phyloP scores from a whole-genome alignment of 345 rosid genomes.

The Toxicodendron radicans region DNA sequence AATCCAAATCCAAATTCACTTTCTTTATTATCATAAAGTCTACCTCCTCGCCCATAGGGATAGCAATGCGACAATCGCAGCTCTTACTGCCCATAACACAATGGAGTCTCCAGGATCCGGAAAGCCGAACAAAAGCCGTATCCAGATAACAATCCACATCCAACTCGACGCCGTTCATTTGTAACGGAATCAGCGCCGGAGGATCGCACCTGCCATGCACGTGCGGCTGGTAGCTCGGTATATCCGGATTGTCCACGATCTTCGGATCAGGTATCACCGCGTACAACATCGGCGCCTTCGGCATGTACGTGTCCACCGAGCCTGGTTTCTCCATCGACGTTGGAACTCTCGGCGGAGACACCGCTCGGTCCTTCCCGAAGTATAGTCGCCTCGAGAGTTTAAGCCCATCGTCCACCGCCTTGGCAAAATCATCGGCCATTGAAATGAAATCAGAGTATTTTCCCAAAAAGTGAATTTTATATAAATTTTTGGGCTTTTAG shows the following conservation, averaged over 20 bases:
- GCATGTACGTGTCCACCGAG: conserved; percentile 39
- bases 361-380: conserved; percentile 78
- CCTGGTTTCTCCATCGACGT: conserved; percentile 58
- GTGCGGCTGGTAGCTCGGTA: conserved; percentile 97
- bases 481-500: neutral
- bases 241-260: conserved; percentile 87
- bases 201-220: conserved; percentile 92
- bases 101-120: conserved; percentile 83
- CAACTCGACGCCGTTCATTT: conserved; percentile 72
- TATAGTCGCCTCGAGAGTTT: conserved; percentile 71
- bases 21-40: neutral
- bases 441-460: neutral
- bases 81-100: conserved; percentile 87
- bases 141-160: conserved; percentile 66
- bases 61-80: conserved; percentile 81
- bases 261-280: conserved; percentile 79
- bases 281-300: conserved; percentile 81
- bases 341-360: conserved; percentile 61
- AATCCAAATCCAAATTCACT: neutral
- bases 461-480: neutral
- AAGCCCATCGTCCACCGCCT: conserved; percentile 81
- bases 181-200: conserved; percentile 85
- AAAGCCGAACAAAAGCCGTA: conserved; percentile 52
- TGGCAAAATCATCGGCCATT: conserved; percentile 79
- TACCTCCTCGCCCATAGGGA: conserved; percentile 95